Conservation (phyloP, 768 basidiomycete species). For the Xerocomellus intermedius region DNA sequence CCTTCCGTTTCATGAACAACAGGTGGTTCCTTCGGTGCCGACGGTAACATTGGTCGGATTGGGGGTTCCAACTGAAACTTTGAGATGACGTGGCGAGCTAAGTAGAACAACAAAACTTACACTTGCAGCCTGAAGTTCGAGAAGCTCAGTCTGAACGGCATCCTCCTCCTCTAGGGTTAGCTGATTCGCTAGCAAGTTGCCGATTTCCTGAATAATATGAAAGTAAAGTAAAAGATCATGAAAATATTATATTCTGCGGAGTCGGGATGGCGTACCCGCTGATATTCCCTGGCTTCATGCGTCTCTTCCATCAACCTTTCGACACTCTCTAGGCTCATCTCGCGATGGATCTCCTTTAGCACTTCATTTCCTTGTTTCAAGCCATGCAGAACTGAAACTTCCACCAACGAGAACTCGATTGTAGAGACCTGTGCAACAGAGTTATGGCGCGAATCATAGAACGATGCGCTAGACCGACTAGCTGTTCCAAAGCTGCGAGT, state of each 20-base stretch:
- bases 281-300: constrained; percentile 88
- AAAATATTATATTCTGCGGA: neutral
- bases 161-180: constrained; percentile 92
- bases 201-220: constrained; percentile 76
- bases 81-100: neutral
- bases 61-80: constrained; percentile 30
- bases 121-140: constrained; percentile 59
- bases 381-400: constrained; percentile 90
- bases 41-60: constrained; percentile 46
- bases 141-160: constrained; percentile 82
- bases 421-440: constrained; percentile 72
- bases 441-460: neutral
- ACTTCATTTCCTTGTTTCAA: constrained; percentile 92
- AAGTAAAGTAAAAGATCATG: neutral
- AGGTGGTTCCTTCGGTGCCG: constrained; percentile 50
- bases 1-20: constrained; percentile 32
- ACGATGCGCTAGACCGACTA: constrained; percentile 49
- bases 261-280: constrained; percentile 53
- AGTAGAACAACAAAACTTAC: constrained; percentile 38
- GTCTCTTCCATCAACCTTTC: constrained; percentile 94
- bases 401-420: constrained; percentile 94
- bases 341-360: constrained; percentile 89
- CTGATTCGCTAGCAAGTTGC: constrained; percentile 78
- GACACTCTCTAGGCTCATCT: constrained; percentile 90
- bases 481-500: constrained; percentile 81